These are phyloP conservation scores for Talaromyces sp. DNA, from an alignment of 2,329 filamentous ascomycete species.

Conservation along the genomic window DNA sequence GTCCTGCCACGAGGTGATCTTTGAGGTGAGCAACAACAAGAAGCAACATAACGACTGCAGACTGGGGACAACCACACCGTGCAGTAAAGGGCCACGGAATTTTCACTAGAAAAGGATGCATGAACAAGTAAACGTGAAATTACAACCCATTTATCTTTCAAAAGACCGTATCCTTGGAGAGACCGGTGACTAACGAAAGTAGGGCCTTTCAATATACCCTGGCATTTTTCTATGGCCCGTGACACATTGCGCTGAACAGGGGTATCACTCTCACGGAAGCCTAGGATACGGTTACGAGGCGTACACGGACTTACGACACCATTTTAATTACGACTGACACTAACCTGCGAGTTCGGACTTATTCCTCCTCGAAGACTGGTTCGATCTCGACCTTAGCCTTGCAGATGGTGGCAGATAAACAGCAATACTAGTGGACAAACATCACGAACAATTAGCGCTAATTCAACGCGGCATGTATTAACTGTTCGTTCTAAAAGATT, in stretches of 20 bases:
- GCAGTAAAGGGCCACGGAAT: not conserved
- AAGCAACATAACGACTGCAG: not conserved
- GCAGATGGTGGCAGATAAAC: not conserved
- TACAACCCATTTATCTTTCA: not conserved
- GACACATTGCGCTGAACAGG: not conserved
- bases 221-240: not conserved
- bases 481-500: not conserved
- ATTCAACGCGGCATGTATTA: not conserved
- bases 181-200: not conserved
- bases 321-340: not conserved
- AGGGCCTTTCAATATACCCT: not conserved
- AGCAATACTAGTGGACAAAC: not conserved
- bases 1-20: too few relatives aligned
- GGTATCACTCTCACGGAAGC: not conserved
- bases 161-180: not conserved
- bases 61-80: not conserved
- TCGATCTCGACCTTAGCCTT: not conserved
- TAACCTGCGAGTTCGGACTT: not conserved
- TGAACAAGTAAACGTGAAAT: not conserved
- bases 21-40: not conserved
- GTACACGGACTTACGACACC: not conserved
- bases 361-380: not conserved
- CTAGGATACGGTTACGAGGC: not conserved
- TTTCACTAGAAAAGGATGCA: not conserved
- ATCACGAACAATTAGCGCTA: not conserved